Evolutionary conservation across 208 protist genomes (phyloP).

Genomic region (Naegleria lovaniensis): DNA sequence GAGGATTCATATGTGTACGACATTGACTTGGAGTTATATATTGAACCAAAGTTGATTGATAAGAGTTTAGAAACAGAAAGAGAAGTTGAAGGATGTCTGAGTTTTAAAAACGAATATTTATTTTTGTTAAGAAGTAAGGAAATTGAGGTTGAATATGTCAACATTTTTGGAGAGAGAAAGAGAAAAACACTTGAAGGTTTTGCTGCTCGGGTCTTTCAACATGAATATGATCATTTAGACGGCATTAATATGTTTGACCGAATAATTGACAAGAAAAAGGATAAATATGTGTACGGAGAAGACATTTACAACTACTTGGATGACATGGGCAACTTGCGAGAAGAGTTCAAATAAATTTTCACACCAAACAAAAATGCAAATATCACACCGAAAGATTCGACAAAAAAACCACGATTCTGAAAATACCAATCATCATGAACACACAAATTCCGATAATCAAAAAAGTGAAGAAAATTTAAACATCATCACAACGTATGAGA

Average conservation of each 20-base stretch:
- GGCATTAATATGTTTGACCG: not conserved
- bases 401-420: not conserved
- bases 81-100: not conserved
- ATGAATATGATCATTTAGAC: not conserved
- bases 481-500: no score
- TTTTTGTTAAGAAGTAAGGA: not conserved
- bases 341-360: constrained; percentile 3
- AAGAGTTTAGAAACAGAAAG: not conserved
- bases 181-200: not conserved
- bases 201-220: not conserved
- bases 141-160: not conserved
- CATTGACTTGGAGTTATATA: not conserved
- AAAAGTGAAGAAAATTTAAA: no score
- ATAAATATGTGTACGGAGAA: not conserved
- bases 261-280: not conserved
- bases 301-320: not conserved
- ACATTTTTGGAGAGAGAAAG: not conserved
- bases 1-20: not conserved
- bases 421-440: no score
- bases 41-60: not conserved
- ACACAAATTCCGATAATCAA: no score
- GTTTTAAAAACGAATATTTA: not conserved
- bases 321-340: not conserved
- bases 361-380: not conserved
- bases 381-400: not conserved